Base-by-base conservation (phyloP, 805 yeast species). In the Wickerhamomyces ciferrii region DNA sequence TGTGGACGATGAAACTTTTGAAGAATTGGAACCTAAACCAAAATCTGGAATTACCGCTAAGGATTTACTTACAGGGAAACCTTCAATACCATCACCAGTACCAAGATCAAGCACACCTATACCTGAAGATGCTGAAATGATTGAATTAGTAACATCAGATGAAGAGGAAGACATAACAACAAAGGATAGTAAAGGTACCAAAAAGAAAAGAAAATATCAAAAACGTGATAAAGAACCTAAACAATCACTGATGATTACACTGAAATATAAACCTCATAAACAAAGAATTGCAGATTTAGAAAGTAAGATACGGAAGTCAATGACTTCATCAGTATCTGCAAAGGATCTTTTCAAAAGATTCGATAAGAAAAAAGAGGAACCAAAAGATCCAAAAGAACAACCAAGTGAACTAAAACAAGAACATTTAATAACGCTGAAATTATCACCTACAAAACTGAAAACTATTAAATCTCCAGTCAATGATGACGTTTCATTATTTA, bases 241-340 rank as follows among this genome's bases (percentile, higher is more conserved):
- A 13, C 49, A 49, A 29, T 55, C n/a, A 9, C 18, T 52, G 21
- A 20, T 52, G 2, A 49, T 55, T 4, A 43, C 44, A 3, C 49
- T 55, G 45, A 55, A 53, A 32, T 55, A 55, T 23, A 54, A 52
- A 25, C 48, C 56, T 18, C 52, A 43, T 3, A 43, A 48, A 2
- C 41, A 52, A 27, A 48, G 48, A 24, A 48, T 58, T 9, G 43
- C 43, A 5, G 59, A 52, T 14, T 31, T 60, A 8, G 62, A 59
- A 42, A 43, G 46, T 20, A 60, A 57, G 45, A 59, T 59, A 23
- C 51, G 43, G 19, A 40, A 41, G 2, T 36, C 55, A 2, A 18
- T 49, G 7, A 6, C 44, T 4, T 47, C 45, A n/a, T 41, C 58
- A 2, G 48, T 50, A 0, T 51, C 56, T 18, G 54, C 60, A 1